Evolutionary conservation across 208 protist species (phyloP).

Genomic region (Trypanosoma lewisi): DNA sequence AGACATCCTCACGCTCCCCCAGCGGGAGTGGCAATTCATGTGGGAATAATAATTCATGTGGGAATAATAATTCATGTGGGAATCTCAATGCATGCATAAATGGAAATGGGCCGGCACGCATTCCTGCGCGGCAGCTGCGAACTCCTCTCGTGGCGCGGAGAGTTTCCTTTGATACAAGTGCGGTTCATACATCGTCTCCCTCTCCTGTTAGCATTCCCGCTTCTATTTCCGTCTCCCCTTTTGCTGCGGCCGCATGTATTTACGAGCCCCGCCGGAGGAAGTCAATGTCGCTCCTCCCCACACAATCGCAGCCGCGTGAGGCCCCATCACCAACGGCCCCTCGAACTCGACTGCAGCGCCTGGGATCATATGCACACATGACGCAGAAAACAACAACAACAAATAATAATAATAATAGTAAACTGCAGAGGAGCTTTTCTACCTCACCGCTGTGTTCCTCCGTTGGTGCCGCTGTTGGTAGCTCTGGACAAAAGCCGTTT

Average conservation of each 20-base stretch:
- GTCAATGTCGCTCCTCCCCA: neutral
- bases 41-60: too few species aligned
- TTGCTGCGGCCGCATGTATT: too few species aligned
- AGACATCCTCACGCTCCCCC: neutral
- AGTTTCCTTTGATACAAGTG: neutral
- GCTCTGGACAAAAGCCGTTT: constrained; percentile 29
- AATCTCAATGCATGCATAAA: too few species aligned
- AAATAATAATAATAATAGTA: too few species aligned
- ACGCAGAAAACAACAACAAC: neutral
- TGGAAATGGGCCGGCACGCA: too few species aligned
- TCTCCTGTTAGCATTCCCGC: too few species aligned
- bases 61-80: too few species aligned
- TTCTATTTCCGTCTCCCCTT: too few species aligned
- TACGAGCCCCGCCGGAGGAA: neutral
- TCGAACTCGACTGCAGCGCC: neutral
- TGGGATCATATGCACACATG: neutral
- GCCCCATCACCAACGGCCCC: neutral
- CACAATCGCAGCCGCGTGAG: neutral
- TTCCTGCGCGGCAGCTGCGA: neutral
- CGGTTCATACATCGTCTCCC: neutral
- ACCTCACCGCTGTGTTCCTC: neutral
- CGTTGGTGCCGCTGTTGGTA: constrained; percentile 24
- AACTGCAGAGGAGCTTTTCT: neutral
- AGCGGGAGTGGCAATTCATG: neutral
- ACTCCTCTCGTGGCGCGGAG: neutral